Conservation (phyloP, 441 rosid species). For the Aleurites moluccanus region DNA sequence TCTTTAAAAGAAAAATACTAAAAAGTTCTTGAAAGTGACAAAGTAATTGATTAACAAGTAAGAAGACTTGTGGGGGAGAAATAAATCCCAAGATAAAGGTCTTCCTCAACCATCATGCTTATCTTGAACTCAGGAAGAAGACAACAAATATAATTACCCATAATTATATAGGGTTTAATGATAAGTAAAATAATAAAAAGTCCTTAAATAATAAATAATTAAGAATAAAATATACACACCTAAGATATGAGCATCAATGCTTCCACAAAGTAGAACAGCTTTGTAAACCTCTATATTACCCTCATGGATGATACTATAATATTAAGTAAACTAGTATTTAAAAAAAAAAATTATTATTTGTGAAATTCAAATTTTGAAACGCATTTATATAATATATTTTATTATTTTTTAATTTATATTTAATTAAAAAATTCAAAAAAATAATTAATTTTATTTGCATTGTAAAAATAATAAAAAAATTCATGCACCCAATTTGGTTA, state of each 20-base stretch:
- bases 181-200: background rate
- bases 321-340: no score
- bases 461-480: background rate
- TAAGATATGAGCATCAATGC: background rate
- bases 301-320: no score
- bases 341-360: no score
- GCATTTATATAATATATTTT: no score
- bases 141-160: background rate
- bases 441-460: no score
- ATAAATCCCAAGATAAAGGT: background rate
- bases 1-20: background rate
- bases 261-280: conserved; percentile 10
- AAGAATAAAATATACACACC: background rate
- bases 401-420: no score
- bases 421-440: no score
- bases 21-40: conserved; percentile 8
- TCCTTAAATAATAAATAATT: background rate
- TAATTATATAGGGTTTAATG: no score
- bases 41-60: background rate
- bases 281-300: background rate
- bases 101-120: background rate
- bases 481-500: background rate
- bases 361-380: no score
- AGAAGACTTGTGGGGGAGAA: background rate
- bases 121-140: background rate